These are phyloP conservation scores for Geranium rotundifolium DNA, from an alignment of 345 rosid genomes.

Conservation along the genomic window DNA sequence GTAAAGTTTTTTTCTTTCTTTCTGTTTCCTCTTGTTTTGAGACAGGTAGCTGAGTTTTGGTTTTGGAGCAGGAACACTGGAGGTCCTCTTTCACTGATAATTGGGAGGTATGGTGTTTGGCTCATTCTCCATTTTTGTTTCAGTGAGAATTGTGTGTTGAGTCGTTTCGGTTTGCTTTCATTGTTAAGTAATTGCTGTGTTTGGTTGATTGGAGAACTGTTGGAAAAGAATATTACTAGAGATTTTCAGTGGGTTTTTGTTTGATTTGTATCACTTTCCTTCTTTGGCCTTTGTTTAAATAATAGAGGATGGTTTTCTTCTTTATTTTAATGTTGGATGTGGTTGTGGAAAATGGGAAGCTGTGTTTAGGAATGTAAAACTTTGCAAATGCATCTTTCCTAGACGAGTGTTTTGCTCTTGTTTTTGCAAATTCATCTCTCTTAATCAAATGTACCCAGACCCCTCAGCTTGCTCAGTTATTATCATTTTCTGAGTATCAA, in stretches of 20 bases:
- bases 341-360: neutral
- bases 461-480: neutral
- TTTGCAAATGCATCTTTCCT: too few relatives aligned
- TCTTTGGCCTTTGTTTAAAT: neutral
- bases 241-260: neutral
- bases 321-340: neutral
- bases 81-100: conserved; percentile 78
- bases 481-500: neutral
- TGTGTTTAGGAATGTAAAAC: too few relatives aligned
- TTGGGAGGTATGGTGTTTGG: conserved; percentile 57
- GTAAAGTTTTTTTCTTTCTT: neutral
- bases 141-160: neutral
- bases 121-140: neutral
- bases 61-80: conserved; percentile 34
- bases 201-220: neutral
- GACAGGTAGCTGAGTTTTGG: conserved; percentile 1
- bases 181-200: neutral
- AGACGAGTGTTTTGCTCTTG: neutral
- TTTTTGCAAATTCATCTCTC: neutral
- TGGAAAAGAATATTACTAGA: neutral
- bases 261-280: neutral
- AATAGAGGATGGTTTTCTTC: neutral
- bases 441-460: neutral
- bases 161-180: neutral
- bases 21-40: conserved; percentile 5